Evolutionary conservation across 176 grass and related monocot genomes (phyloP), one percentile per base, ranked within the genome.

Genomic region (Triticum timopheevii): DNA sequence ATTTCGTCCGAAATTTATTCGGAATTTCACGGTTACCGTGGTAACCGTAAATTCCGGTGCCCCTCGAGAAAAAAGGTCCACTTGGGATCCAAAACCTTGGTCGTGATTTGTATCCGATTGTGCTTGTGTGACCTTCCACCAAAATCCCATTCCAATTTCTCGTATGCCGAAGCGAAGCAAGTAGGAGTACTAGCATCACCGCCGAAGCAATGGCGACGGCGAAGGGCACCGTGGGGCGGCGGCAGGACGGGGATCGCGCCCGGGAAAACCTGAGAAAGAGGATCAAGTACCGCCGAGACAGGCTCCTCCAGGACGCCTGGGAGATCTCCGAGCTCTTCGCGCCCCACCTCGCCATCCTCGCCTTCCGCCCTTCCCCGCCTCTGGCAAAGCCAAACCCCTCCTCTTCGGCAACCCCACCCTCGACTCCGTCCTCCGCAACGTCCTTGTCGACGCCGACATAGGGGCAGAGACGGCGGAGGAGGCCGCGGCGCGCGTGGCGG

Each of bases 371-470:
- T 49, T 17, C 23, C n/a, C 40, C 72, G 23, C 23, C 23, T 8
- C 3, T 34, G 68, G 13, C 73, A 30, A 50, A 45, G 44, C 44
- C 44, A 45, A 45, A 7, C 15, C 7, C 73, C 24, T 8, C 24
- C 24, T 76, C 36, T 86, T 61, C 12, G 84, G 50, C 17, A 69
- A 36, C 76, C 76, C 76, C 65, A 34, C 84, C 25, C 49, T 35
- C 17, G 76, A 80, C 6, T 86, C 84, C 50, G 65, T 86, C 49
- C 36, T 86, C 52, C 84, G 76, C 7, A 62, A 19, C 65, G 40
- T 61, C 65, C 25, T 86, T 19, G 24, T 36, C 19, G 17, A 31
- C n/a, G 31, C 31, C 44, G 10, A 24, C 42, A 8, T 22, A 73
- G 47, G 27, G 33, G 23, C 45, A 11, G 45, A 79, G 34, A 79